Percentiles rank a stretch among this genome's conserved stretches.
These are phyloP conservation scores for Macaranga tanarius DNA, from an alignment of 441 rosid genomes.

Conservation along the genomic window DNA sequence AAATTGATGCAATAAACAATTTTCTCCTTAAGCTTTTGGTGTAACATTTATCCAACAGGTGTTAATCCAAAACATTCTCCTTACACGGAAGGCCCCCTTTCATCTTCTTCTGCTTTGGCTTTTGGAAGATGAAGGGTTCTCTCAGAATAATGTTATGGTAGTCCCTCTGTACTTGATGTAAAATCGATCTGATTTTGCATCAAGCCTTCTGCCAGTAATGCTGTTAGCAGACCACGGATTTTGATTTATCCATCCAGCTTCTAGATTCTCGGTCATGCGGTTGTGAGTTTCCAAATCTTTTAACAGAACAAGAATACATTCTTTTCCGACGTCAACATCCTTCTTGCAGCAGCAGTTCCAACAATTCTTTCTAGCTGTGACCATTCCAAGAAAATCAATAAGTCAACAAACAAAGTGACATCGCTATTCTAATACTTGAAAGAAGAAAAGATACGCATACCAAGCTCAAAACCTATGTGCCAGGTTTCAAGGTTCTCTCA, in stretches of 20 bases:
- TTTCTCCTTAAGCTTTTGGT: no score
- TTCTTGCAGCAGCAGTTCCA: slow-evolving; percentile 58
- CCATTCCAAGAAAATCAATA: slow-evolving; percentile 10
- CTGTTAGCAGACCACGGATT: neutral
- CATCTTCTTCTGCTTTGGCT: no score
- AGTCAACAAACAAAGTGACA: neutral
- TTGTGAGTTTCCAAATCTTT: neutral
- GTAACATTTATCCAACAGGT: no score
- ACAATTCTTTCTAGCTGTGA: slow-evolving; percentile 79
- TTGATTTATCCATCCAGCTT: neutral
- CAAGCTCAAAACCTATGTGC: no score
- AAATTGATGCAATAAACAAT: no score
- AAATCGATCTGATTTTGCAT: neutral
- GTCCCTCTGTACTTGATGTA: no score
- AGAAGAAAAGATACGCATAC: neutral
- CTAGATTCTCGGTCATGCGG: neutral
- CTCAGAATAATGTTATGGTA: no score
- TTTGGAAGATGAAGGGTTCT: no score
- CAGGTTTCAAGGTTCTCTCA: neutral
- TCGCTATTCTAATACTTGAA: neutral
- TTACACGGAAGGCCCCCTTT: no score
- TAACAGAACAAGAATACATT: slow-evolving; percentile 60
- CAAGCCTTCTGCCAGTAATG: neutral
- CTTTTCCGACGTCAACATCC: slow-evolving; percentile 74
- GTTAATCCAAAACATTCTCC: no score